Evolutionary conservation across 2,329 filamentous ascomycete genomes (phyloP), one percentile per base, ranked within the genome.

Genomic region (Sodiomyces alkalinus): DNA sequence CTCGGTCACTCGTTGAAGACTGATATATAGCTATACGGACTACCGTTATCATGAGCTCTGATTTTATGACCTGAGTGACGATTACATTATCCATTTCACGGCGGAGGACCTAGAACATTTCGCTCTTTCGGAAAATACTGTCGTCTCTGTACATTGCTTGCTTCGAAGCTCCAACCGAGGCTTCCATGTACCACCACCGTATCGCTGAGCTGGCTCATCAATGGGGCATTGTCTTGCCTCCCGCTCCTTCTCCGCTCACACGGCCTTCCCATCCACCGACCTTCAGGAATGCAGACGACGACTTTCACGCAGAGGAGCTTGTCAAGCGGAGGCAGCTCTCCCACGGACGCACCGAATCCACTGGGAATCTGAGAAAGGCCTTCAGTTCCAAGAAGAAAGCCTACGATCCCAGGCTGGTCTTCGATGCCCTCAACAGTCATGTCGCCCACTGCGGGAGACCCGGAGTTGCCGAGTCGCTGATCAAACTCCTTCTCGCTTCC

Each of bases 381-480:
- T 62, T 63, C 34, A 56, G 51, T 1, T 58, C 55, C 34, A 62
- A 56, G 34, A 61, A 52, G 38, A 68, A 68, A 41, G 42, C 52
- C 22, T 68, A 60, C 58, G 62, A 69, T 17, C 53, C 63, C 8
- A 57, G 53, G 23, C 60, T 71, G 35, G 56, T 71, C 13, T 61
- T 69, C 27, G 58, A 62, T 27, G 58, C 60, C 10, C 51, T 73
- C 29, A 49, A 60, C 26, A 48, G 51, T 22, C 64, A 67, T 40
- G 53, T 72, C 31, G 46, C 52, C 19, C 62, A 57, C 26, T 48
- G 46, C 11, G 65, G 66, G 9, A 57, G 63, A 1, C 56, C 67
- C 0, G 67, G 61, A 7, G 59, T 72, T 4, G 67, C 64, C n/a
- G 63, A 71, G 40, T 62, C 62, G 1, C 52, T 73, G 15, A 57